These are phyloP conservation scores for Paraurostyla sp. DNA, from an alignment of 73 alveolate genomes.

Conservation along the genomic window DNA sequence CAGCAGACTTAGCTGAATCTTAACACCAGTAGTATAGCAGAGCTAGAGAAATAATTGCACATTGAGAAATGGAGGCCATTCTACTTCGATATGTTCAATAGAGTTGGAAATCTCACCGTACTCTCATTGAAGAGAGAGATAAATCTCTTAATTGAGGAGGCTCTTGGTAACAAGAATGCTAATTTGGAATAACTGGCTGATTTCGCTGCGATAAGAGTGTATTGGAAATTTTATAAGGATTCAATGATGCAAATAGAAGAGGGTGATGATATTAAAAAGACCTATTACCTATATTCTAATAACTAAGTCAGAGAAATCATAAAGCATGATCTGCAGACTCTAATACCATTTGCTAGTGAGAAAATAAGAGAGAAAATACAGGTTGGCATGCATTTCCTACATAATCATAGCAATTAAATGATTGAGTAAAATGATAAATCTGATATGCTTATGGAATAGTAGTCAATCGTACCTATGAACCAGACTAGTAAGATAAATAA, in stretches of 20 bases:
- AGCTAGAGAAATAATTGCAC: slow-evolving; percentile 15
- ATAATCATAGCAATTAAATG: background rate
- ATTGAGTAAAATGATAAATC: background rate
- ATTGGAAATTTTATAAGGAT: slow-evolving; percentile 59
- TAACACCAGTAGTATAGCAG: background rate
- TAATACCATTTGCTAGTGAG: slow-evolving; percentile 5
- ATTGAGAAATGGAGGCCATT: slow-evolving; percentile 69
- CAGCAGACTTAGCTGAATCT: background rate
- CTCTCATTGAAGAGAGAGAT: slow-evolving; percentile 52
- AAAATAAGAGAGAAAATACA: slow-evolving; percentile 19
- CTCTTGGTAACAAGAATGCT: background rate
- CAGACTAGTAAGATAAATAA: slow-evolving; percentile 5
- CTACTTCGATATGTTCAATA: slow-evolving; percentile 69
- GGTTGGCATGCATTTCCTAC: background rate
- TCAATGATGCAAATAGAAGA: background rate
- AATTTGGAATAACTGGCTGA: slow-evolving; percentile 1
- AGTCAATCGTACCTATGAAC: slow-evolving; percentile 4
- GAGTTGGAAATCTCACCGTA: slow-evolving; percentile 75
- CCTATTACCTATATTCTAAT: slow-evolving; percentile 8
- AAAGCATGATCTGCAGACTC: slow-evolving; percentile 12
- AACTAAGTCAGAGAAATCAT: slow-evolving; percentile 36
- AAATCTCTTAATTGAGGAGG: slow-evolving; percentile 30
- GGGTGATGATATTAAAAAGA: slow-evolving; percentile 3
- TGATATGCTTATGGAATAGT: background rate
- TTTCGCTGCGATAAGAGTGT: slow-evolving; percentile 59